Percentiles rank a stretch among this genome's conserved stretches.
These are phyloP conservation scores for Lizanozyma gosingica DNA, from an alignment of 1,139 yeast genomes.

Conservation along the genomic window DNA sequence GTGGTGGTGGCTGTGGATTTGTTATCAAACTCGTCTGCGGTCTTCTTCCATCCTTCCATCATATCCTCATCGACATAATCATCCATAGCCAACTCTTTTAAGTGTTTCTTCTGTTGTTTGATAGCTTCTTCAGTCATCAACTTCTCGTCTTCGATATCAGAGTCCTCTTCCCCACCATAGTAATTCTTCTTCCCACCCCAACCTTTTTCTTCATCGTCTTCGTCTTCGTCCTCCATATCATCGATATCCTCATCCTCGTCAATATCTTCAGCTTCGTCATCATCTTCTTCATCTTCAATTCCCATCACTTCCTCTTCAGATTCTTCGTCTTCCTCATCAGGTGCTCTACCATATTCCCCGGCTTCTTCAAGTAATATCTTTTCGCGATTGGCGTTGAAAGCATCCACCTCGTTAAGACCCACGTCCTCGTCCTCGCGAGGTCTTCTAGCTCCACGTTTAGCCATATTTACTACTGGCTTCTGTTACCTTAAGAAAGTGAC, in stretches of 20 bases:
- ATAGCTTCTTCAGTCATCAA: slow-evolving; percentile 84
- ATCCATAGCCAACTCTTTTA: slow-evolving; percentile 69
- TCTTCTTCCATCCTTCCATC: slow-evolving; percentile 59
- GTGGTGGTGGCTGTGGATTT: slow-evolving; percentile 16
- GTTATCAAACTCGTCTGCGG: slow-evolving; percentile 25
- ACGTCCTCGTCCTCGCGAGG: slow-evolving; percentile 14
- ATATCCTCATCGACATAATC: slow-evolving; percentile 82
- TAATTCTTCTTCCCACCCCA: slow-evolving; percentile 83
- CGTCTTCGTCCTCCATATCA: slow-evolving; percentile 39
- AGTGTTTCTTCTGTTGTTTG: slow-evolving; percentile 77
- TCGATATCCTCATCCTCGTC: slow-evolving; percentile 28
- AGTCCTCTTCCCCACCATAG: slow-evolving; percentile 73
- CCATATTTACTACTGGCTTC: too few relatives aligned
- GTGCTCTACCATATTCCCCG: slow-evolving; percentile 27
- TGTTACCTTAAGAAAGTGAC: too few relatives aligned
- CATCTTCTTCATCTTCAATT: slow-evolving; percentile 19
- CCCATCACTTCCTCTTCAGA: slow-evolving; percentile 46
- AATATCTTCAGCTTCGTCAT: slow-evolving; percentile 24
- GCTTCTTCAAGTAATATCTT: slow-evolving; percentile 53
- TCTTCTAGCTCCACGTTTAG: slow-evolving; percentile 8
- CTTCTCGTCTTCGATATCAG: slow-evolving; percentile 68
- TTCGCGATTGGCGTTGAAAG: slow-evolving; percentile 59
- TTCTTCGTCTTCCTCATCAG: slow-evolving; percentile 27
- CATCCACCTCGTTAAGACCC: slow-evolving; percentile 62
- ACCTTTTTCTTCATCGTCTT: slow-evolving; percentile 45